phyloP scores from a whole-genome alignment of 768 basidiomycete genomes.

The Termitomyces eurrhizus region DNA sequence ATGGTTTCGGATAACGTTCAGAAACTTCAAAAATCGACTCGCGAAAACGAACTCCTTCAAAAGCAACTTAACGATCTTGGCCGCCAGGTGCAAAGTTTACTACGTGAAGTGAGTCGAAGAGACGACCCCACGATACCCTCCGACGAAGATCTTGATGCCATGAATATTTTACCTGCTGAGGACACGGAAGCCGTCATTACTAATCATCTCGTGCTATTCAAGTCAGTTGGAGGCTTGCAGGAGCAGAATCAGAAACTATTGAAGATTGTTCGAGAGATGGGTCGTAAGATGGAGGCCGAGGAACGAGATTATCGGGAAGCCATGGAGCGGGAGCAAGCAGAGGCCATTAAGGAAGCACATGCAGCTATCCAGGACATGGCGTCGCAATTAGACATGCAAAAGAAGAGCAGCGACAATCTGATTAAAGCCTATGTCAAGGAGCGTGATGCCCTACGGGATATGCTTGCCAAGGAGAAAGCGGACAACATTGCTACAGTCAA shows the following conservation, averaged over 20 bases:
- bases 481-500: conserved; percentile 16
- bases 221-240: conserved; percentile 75
- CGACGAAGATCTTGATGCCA: conserved; percentile 54
- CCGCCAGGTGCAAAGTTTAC: conserved; percentile 75
- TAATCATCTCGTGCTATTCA: conserved; percentile 85
- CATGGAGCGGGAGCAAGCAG: conserved; percentile 70
- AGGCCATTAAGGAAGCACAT: conserved; percentile 85
- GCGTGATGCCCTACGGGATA: conserved; percentile 75
- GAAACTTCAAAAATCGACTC: conserved; percentile 52
- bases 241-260: conserved; percentile 89
- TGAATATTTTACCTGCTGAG: conserved; percentile 37
- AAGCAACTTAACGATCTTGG: conserved; percentile 81
- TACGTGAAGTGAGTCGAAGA: conserved; percentile 75
- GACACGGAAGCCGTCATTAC: conserved; percentile 81
- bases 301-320: conserved; percentile 71
- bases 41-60: conserved; percentile 66
- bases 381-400: conserved; percentile 74
- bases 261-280: conserved; percentile 78
- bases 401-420: conserved; percentile 61
- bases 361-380: conserved; percentile 79
- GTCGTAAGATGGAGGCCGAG: conserved; percentile 78
- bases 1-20: conserved; percentile 57
- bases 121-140: conserved; percentile 80
- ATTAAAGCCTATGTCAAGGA: conserved; percentile 85
- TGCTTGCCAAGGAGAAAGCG: conserved; percentile 55